Evolutionary conservation across 495 filamentous ascomycete species (phyloP).

Genomic region (Cetradonia linearis): DNA sequence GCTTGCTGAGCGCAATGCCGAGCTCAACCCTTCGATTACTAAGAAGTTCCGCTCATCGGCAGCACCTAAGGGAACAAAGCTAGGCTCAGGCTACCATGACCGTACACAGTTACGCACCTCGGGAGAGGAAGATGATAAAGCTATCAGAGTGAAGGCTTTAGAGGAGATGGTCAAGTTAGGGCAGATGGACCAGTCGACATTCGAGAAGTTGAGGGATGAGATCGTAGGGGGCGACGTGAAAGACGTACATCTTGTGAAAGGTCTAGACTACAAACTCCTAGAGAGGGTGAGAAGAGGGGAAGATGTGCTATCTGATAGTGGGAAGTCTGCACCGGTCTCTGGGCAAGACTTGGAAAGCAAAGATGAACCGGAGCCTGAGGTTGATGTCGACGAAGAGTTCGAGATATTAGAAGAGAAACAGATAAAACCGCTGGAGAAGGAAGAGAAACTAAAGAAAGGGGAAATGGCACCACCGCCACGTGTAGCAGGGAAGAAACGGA

Average conservation of each 20-base stretch:
- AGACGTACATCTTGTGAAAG: constrained; percentile 82
- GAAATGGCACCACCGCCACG: constrained; percentile 56
- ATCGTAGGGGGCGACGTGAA: constrained; percentile 73
- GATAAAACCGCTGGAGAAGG: constrained; percentile 42
- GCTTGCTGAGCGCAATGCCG: constrained; percentile 55
- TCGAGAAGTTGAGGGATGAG: constrained; percentile 59
- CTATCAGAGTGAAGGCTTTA: constrained; percentile 57
- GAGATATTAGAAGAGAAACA: constrained; percentile 61
- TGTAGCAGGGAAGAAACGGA: constrained; percentile 54
- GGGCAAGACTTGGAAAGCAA: constrained; percentile 15
- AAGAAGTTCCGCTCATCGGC: constrained; percentile 70
- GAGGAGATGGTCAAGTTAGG: constrained; percentile 75
- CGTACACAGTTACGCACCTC: constrained; percentile 48
- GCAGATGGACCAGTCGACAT: constrained; percentile 66
- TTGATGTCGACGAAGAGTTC: constrained; percentile 65
- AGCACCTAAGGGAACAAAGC: constrained; percentile 72
- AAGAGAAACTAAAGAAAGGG: constrained; percentile 62
- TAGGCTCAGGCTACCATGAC: constrained; percentile 75
- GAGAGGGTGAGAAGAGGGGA: constrained; percentile 63
- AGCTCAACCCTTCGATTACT: constrained; percentile 34
- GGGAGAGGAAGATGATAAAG: constrained; percentile 34
- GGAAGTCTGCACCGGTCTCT: constrained; percentile 11
- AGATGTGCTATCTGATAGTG: constrained; percentile 45
- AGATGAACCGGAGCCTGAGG: constrained; percentile 23
- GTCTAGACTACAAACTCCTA: constrained; percentile 74